Evolutionary conservation across 805 yeast genomes (phyloP).

Genomic region (Metschnikowia sp.): DNA sequence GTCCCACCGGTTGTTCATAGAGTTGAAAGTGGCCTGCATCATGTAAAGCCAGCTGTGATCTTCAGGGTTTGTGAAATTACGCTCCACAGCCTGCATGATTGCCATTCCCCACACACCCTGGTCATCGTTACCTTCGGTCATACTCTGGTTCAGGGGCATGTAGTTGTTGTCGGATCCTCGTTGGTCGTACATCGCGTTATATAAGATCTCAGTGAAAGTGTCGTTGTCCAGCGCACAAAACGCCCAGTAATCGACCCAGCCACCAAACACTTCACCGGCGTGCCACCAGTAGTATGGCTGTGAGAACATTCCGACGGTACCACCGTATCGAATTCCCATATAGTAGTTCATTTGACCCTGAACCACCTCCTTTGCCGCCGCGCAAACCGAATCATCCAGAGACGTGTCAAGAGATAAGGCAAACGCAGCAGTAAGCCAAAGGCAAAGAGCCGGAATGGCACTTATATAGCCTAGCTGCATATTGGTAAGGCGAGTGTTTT

Average conservation of each 20-base stretch:
- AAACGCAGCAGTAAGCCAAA: conserved; percentile 6
- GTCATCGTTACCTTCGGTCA: conserved; percentile 50
- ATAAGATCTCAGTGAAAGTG: conserved; percentile 27
- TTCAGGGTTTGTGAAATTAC: conserved; percentile 33
- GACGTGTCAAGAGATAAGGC: conserved; percentile 32
- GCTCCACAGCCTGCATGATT: conserved; percentile 45
- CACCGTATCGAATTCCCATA: conserved; percentile 40
- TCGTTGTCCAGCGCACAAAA: conserved; percentile 35
- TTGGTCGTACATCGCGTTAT: conserved; percentile 42
- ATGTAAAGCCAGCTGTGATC: conserved; percentile 39
- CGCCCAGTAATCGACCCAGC: conserved; percentile 38
- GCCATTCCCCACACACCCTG: conserved; percentile 53
- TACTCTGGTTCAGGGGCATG: conserved; percentile 44
- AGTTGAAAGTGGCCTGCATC: conserved; percentile 42
- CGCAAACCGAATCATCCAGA: conserved; percentile 38
- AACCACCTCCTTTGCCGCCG: conserved; percentile 33
- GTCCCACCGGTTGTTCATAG: conserved; percentile 47
- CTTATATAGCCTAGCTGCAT: not conserved
- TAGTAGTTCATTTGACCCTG: conserved; percentile 46
- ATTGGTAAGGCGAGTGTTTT: not conserved
- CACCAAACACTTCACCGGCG: conserved; percentile 51
- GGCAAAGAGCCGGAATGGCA: not conserved
- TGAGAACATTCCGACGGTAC: conserved; percentile 45
- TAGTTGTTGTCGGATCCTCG: conserved; percentile 40
- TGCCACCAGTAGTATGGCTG: conserved; percentile 53